Evolutionary conservation across 352 stramenopile species (phyloP).

Genomic region (Thalassiosira hispida): DNA sequence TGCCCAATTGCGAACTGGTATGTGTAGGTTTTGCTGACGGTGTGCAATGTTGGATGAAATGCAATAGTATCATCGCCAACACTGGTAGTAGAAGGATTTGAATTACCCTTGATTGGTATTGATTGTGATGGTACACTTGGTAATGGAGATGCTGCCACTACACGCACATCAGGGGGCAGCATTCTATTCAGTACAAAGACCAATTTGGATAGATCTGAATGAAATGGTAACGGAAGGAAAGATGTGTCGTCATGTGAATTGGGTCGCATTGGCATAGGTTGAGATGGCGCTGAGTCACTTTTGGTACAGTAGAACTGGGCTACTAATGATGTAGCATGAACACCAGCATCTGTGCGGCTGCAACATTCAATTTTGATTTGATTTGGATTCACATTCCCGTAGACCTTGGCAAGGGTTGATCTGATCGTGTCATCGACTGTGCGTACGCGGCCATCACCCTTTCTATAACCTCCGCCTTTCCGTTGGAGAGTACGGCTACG

Average conservation of each 20-base stretch:
- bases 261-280: constrained; percentile 42
- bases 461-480: constrained; percentile 32
- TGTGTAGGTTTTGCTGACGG: constrained; percentile 72
- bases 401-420: constrained; percentile 69
- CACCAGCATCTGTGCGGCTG: constrained; percentile 78
- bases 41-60: constrained; percentile 78
- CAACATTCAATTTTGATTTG: constrained; percentile 75
- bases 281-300: not conserved
- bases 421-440: constrained; percentile 50
- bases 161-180: constrained; percentile 69
- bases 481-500: constrained; percentile 50
- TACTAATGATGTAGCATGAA: constrained; percentile 72
- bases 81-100: not conserved
- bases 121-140: constrained; percentile 25
- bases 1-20: constrained; percentile 71
- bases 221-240: constrained; percentile 67
- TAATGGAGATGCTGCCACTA: constrained; percentile 59
- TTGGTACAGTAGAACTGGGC: constrained; percentile 73
- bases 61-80: constrained; percentile 14
- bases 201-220: constrained; percentile 65
- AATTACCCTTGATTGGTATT: not conserved
- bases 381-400: constrained; percentile 72
- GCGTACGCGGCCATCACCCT: constrained; percentile 22
- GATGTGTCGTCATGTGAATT: constrained; percentile 46
- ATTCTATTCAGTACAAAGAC: constrained; percentile 82